A percentile compares a stretch with the other conserved stretches of the same genome.
Conservation (phyloP, 2,329 filamentous ascomycete species). For the Alternaria sp. region DNA sequence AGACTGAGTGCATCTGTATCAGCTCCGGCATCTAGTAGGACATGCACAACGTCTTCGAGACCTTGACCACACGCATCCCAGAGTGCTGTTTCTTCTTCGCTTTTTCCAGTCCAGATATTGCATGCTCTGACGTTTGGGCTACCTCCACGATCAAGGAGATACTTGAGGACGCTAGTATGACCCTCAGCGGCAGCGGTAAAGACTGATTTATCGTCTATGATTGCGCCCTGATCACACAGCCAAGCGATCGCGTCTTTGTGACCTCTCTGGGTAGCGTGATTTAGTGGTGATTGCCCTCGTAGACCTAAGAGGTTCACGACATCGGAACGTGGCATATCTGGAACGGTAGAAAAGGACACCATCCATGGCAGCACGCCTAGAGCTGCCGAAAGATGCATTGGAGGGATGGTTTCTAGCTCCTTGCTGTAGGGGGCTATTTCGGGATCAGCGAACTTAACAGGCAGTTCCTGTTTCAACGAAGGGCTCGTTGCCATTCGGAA, state of each 20-base stretch:
- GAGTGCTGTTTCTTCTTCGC: not conserved
- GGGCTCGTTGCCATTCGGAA: not conserved
- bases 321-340: not conserved
- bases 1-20: not conserved
- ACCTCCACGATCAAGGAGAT: not conserved
- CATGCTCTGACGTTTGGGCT: not conserved
- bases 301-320: not conserved
- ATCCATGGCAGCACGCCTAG: not conserved
- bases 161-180: rapidly evolving
- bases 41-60: not conserved
- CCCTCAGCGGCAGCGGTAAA: not conserved
- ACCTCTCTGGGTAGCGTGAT: not conserved
- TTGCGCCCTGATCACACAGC: not conserved
- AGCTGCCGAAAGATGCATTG: not conserved
- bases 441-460: no score
- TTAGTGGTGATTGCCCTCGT: not conserved
- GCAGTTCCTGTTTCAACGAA: rapidly evolving
- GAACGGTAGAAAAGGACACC: not conserved
- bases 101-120: rapidly evolving
- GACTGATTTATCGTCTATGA: not conserved
- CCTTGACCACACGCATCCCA: not conserved
- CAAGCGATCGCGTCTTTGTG: not conserved
- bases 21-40: not conserved
- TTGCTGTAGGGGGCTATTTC: not conserved
- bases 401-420: rapidly evolving